phyloP scores from a whole-genome alignment of 768 basidiomycete genomes.

The Boletus rubescentipes region DNA sequence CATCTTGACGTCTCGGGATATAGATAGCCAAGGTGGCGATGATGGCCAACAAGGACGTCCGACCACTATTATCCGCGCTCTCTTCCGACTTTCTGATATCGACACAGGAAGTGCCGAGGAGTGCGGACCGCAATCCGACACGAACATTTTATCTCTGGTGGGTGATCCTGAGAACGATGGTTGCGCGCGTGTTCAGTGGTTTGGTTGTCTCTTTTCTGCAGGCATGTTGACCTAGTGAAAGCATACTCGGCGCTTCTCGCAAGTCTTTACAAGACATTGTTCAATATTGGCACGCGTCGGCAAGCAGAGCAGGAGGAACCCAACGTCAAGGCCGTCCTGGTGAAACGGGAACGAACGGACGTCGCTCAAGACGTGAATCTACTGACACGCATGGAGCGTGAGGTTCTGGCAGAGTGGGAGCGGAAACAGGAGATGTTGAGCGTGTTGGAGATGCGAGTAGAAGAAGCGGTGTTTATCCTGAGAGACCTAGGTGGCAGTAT shows the following conservation, averaged over 20 bases:
- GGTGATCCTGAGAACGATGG: conserved; percentile 10
- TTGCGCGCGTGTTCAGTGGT: background rate
- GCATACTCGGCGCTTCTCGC: conserved; percentile 76
- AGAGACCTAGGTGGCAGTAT: conserved; percentile 59
- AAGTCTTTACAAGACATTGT: conserved; percentile 86
- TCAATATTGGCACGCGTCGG: conserved; percentile 76
- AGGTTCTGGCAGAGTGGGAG: conserved; percentile 73
- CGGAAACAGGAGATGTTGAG: conserved; percentile 70
- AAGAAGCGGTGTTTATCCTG: conserved; percentile 86
- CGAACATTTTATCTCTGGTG: conserved; percentile 93
- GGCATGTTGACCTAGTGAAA: conserved; percentile 87
- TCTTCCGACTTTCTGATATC: conserved; percentile 82
- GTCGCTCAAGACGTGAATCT: conserved; percentile 74
- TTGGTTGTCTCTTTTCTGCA: conserved; percentile 32
- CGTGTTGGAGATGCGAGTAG: conserved; percentile 81
- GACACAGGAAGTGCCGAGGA: conserved; percentile 91
- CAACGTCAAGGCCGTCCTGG: conserved; percentile 67
- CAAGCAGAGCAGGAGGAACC: conserved; percentile 70
- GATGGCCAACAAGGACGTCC: conserved; percentile 87
- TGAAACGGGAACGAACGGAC: conserved; percentile 79
- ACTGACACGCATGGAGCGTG: conserved; percentile 72
- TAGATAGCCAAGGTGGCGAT: conserved; percentile 93
- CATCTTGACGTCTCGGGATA: background rate
- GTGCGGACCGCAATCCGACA: conserved; percentile 84
- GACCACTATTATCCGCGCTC: conserved; percentile 75